A percentile compares a stretch with the other conserved stretches of the same genome.
Evolutionary conservation across 2,329 filamentous ascomycete species (phyloP).

Genomic region (Pestalotiopsis sp.): DNA sequence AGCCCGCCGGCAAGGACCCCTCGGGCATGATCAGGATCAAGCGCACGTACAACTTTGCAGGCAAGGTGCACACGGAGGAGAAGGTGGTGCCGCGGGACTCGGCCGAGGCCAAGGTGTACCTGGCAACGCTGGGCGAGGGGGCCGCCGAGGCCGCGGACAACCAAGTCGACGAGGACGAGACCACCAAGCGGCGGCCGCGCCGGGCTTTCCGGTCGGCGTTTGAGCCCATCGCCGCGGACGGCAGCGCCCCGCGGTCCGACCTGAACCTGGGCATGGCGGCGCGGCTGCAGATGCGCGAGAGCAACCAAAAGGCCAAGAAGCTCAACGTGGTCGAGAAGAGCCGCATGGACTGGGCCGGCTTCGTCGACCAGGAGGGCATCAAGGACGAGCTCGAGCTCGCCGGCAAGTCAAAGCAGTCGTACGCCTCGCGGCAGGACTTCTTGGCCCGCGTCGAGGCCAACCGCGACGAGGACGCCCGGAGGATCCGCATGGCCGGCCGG

Average conservation of each 20-base stretch:
- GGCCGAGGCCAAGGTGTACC: slow-evolving; percentile 66
- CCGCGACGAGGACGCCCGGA: slow-evolving; percentile 62
- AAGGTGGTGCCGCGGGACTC: slow-evolving; percentile 68
- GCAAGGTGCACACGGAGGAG: slow-evolving; percentile 71
- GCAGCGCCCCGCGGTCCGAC: slow-evolving; percentile 50
- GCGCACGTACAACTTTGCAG: slow-evolving; percentile 75
- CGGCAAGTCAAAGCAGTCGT: slow-evolving; percentile 67
- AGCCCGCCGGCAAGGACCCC: slow-evolving; percentile 23
- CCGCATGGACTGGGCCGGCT: slow-evolving; percentile 73
- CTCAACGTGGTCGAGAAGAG: slow-evolving; percentile 74
- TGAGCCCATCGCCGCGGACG: slow-evolving; percentile 57
- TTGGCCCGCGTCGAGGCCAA: slow-evolving; percentile 65
- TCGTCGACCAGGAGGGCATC: slow-evolving; percentile 72
- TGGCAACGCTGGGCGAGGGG: slow-evolving; percentile 51
- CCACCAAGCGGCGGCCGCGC: slow-evolving; percentile 47
- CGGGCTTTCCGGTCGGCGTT: slow-evolving; percentile 65
- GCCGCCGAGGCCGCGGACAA: slow-evolving; percentile 24
- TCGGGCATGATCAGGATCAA: slow-evolving; percentile 63
- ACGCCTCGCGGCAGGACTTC: slow-evolving; percentile 65
- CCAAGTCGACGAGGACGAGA: slow-evolving; percentile 29
- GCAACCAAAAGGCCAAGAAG: slow-evolving; percentile 58
- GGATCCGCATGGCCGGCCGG: slow-evolving; percentile 49
- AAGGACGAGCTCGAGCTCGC: slow-evolving; percentile 69
- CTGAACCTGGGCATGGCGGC: slow-evolving; percentile 59
- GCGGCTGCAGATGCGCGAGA: slow-evolving; percentile 49